Evolutionary conservation across 441 rosid species (phyloP), one percentile per base, ranked within the genome.

Genomic region (Pelargonium myrrhifolium): DNA sequence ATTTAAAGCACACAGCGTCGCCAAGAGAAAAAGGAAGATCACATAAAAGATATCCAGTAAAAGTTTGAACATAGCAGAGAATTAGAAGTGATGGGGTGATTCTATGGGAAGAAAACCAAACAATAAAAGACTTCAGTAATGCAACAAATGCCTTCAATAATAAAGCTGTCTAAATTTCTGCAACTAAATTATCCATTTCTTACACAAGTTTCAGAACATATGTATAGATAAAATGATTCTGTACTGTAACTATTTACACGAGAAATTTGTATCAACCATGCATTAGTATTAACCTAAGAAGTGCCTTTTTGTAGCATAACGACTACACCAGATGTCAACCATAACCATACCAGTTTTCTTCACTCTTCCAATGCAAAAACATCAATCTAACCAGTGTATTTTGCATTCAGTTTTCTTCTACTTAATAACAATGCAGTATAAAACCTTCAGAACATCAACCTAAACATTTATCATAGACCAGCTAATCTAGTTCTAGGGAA

Each of bases 81-180:
- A 10, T 9, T 6, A 59, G 26, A 22, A 22, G 1, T 37, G 40
- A 37, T 7, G 40, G 64, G 64, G 4, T 26, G 64, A 60, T 24
- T 26, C 18, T 26, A 24, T 12, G 40, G 64, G 40, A 60, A 60
- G 40, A 60, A 60, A 6, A n/a, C 64, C 64, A 60, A 60, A 60
- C 28, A 28, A 15, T 26, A 17, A 60, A 35, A 26, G 5, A 22
- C 26, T 55, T 55, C 20, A 53, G 59, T 53, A 20, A 5, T 53
- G 59, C 24, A 53, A 53, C 9, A 53, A 17, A 15, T 55, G 10
- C 40, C 40, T 37, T 37, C 8, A 37, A 37, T 10, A 37, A 37
- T 37, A 37, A 37, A 37, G 40, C 21, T 21, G 9, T 20, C 28
- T 56, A 21, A 3, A 56, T 20, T 21, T 56, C 62, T 59, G 26